Conservation (phyloP, 2,329 filamentous ascomycete species). For the Fusarium agapanthi region DNA sequence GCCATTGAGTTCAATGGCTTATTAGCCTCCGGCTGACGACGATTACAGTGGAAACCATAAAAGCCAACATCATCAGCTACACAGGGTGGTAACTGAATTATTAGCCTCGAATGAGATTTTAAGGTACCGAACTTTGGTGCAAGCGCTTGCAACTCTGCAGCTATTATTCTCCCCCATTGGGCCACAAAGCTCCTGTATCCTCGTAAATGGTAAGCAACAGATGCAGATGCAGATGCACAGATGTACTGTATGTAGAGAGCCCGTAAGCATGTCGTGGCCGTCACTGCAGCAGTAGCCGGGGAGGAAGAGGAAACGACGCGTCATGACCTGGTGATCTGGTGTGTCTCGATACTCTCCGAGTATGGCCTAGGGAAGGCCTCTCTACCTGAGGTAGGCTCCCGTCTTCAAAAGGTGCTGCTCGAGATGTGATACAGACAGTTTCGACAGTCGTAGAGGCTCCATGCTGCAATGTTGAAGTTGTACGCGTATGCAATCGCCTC, state of each 20-base stretch:
- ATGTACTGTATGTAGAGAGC: slow-evolving; percentile 1
- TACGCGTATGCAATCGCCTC: slow-evolving; percentile 34
- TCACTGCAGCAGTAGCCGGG: slow-evolving; percentile 36
- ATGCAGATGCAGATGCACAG: background rate
- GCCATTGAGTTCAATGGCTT: slow-evolving; percentile 25
- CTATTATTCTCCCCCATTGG: slow-evolving; percentile 14
- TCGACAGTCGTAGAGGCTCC: background rate
- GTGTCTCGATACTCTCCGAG: slow-evolving; percentile 31
- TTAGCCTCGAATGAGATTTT: slow-evolving; percentile 20
- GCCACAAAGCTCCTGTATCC: slow-evolving; percentile 16
- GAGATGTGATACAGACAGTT: slow-evolving; percentile 8
- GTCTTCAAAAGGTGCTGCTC: background rate
- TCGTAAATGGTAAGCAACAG: slow-evolving; percentile 26
- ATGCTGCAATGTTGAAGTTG: slow-evolving; percentile 4
- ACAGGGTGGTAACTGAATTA: background rate
- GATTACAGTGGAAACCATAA: background rate
- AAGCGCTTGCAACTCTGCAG: slow-evolving; percentile 19
- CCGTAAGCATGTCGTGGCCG: slow-evolving; percentile 29
- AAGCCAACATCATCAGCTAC: slow-evolving; percentile 7
- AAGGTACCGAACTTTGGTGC: slow-evolving; percentile 17
- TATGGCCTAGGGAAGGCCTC: slow-evolving; percentile 3
- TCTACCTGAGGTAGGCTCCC: background rate
- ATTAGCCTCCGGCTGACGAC: slow-evolving; percentile 15
- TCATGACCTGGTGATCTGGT: slow-evolving; percentile 38
- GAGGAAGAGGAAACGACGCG: slow-evolving; percentile 35